These are phyloP conservation scores for Mycosphaerella arachidis DNA, from an alignment of 2,329 filamentous ascomycete species.

Conservation along the genomic window DNA sequence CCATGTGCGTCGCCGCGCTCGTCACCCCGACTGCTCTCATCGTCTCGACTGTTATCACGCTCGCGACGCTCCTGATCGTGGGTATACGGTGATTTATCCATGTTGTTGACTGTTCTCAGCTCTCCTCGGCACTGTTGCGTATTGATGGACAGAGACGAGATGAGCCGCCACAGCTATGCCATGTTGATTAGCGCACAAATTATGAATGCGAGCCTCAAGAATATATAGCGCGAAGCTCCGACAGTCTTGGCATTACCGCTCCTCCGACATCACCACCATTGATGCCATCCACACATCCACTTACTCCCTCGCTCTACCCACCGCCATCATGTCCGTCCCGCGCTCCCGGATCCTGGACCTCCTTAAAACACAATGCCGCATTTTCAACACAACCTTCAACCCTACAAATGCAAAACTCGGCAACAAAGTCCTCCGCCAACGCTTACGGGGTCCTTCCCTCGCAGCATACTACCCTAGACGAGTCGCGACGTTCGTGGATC, in stretches of 20 bases:
- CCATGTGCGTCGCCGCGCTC: neutral
- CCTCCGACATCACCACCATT: neutral
- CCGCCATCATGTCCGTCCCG: constrained; percentile 47
- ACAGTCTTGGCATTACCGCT: neutral
- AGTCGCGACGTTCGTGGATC: constrained; percentile 65
- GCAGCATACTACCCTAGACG: constrained; percentile 84
- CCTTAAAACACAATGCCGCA: constrained; percentile 85
- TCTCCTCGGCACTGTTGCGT: constrained; percentile 30
- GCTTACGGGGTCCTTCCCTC: constrained; percentile 76
- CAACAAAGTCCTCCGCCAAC: constrained; percentile 87
- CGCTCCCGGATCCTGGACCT: constrained; percentile 59
- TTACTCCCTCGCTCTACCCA: neutral
- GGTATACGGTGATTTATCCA: constrained; percentile 17
- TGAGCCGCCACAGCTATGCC: constrained; percentile 17
- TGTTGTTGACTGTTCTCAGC: constrained; percentile 15
- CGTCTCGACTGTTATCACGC: neutral
- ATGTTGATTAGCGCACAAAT: no score
- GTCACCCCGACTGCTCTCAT: neutral
- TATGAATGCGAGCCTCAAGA: no score
- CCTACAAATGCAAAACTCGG: constrained; percentile 75
- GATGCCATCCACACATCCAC: neutral
- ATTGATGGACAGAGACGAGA: constrained; percentile 30
- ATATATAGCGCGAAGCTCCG: neutral
- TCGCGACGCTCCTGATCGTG: constrained; percentile 8
- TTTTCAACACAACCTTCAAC: constrained; percentile 91